phyloP scores from a whole-genome alignment of 2,329 filamentous ascomycete species.

The Geosmithia morbida region DNA sequence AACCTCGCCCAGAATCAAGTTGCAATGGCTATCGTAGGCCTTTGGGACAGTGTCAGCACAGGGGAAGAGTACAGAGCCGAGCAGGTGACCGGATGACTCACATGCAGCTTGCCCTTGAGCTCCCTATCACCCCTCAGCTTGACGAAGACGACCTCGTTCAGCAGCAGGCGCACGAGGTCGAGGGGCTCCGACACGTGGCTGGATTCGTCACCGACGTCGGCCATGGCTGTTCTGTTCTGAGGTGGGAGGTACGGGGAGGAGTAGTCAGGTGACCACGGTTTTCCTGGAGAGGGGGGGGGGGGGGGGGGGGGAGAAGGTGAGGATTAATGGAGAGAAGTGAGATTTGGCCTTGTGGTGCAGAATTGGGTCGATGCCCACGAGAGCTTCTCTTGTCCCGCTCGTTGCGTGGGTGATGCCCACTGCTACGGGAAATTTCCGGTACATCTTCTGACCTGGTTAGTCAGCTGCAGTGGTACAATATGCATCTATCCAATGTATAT shows the following conservation, averaged over 20 bases:
- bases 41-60: constrained; percentile 19
- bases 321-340: not conserved
- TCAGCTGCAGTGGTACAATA: not conserved
- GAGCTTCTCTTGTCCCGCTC: not conserved
- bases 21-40: constrained; percentile 99
- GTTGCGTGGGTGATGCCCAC: not conserved
- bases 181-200: constrained; percentile 76
- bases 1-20: constrained; percentile 87
- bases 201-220: constrained; percentile 64
- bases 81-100: constrained; percentile 28
- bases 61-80: not conserved
- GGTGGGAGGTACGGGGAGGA: too few species aligned
- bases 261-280: not conserved
- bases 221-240: constrained; percentile 59
- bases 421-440: not conserved
- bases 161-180: constrained; percentile 83
- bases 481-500: not conserved
- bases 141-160: constrained; percentile 94
- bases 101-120: constrained; percentile 87
- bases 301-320: not conserved
- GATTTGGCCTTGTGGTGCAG: not conserved
- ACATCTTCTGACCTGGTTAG: not conserved
- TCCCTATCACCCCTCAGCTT: constrained; percentile 94
- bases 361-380: not conserved
- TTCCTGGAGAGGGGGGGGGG: not conserved